These are phyloP conservation scores for Rhinocladiella mackenziei DNA, from an alignment of 2,329 filamentous ascomycete species.

Conservation along the genomic window DNA sequence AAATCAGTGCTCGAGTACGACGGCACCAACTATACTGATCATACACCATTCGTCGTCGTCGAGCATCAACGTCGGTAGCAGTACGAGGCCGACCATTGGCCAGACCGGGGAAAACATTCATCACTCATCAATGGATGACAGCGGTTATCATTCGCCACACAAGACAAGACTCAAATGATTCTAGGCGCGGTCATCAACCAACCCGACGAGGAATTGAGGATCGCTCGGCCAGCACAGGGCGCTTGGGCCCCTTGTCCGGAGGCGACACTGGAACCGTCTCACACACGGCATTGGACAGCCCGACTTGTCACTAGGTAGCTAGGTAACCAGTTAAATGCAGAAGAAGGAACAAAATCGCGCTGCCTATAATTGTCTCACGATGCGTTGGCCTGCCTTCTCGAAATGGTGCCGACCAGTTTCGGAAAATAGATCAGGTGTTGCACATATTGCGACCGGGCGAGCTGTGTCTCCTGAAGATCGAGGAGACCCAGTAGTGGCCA, in stretches of 20 bases:
- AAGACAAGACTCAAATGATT: conserved; percentile 8
- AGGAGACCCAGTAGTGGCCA: conserved; percentile 2
- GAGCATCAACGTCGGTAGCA: neutral
- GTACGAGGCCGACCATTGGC: conserved; percentile 9
- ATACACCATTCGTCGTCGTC: neutral
- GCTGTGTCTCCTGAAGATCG: conserved; percentile 17
- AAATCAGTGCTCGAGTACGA: conserved; percentile 16
- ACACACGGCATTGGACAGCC: conserved; percentile 10
- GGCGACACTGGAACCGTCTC: conserved; percentile 6
- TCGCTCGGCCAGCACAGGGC: neutral
- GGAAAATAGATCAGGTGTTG: conserved; percentile 9
- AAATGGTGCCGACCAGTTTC: conserved; percentile 2
- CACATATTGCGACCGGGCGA: conserved; percentile 6
- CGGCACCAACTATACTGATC: conserved; percentile 15
- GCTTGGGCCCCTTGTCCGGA: conserved; percentile 4
- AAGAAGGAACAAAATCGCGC: neutral
- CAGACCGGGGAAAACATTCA: neutral
- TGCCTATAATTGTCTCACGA: conserved; percentile 16
- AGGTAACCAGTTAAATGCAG: conserved; percentile 8
- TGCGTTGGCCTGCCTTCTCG: neutral
- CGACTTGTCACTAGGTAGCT: conserved; percentile 5
- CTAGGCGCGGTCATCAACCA: conserved; percentile 3
- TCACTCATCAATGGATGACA: conserved; percentile 8
- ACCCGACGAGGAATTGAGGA: neutral
- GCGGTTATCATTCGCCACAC: conserved; percentile 19